These are phyloP conservation scores for Vigna trinervia DNA, from an alignment of 306 rosid genomes.

Conservation along the genomic window DNA sequence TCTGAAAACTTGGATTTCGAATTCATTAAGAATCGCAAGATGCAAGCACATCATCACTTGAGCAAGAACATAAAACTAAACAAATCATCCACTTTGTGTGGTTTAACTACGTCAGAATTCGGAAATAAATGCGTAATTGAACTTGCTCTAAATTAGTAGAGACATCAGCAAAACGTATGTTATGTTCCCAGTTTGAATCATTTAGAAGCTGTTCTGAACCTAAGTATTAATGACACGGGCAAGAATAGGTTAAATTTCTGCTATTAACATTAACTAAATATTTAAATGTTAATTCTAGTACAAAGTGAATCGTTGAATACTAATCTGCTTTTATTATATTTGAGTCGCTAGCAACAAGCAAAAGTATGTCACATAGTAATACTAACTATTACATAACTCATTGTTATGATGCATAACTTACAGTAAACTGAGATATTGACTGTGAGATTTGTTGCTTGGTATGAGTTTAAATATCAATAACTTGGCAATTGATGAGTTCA, in stretches of 20 bases:
- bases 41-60: neutral
- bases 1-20: neutral
- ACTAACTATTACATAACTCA: neutral
- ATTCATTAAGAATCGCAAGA: neutral
- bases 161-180: neutral
- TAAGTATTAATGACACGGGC: neutral
- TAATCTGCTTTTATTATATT: neutral
- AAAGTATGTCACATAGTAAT: neutral
- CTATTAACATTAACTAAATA: neutral
- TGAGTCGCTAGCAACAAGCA: neutral
- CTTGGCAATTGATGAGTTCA: conserved; percentile 86
- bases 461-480: conserved; percentile 59
- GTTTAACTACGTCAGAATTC: neutral
- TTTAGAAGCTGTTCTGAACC: neutral
- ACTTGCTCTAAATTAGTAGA: neutral
- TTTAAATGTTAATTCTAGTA: neutral
- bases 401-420: neutral
- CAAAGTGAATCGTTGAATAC: neutral
- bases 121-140: neutral
- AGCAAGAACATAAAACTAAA: neutral
- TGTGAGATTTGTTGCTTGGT: conserved; percentile 21
- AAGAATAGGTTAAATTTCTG: neutral
- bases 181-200: neutral
- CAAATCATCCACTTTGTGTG: neutral
- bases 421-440: conserved; percentile 1